Base-by-base conservation (phyloP, 1,139 yeast species). In the Saccharomyces hybrid region DNA sequence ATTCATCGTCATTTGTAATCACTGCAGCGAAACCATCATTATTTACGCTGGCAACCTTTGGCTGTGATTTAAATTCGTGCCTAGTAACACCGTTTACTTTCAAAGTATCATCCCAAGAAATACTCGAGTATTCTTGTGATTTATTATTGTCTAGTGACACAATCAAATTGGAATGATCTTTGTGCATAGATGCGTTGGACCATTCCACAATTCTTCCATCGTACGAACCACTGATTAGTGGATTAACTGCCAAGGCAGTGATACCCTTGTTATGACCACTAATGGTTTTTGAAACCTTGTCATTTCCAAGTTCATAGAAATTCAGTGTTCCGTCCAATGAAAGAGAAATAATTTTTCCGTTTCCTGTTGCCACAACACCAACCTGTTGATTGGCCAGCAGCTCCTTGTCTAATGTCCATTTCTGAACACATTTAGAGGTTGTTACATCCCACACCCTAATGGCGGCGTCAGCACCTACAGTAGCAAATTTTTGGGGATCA, bases 51-150 rank as follows among this genome's bases (percentile, higher is more conserved):
- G 84, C 69, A 51, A 78, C 78, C 61, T 78, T 80, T 14, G 97
- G 97, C 72, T 90, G 97, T 3, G 75, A 74, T 1, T 75, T 70
- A 52, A 88, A 74, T 7, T 67, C 60, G 13, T 65, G 64, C 2
- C 63, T 55, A 2, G 62, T 60, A 9, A 68, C 65, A 28, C 67
- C 69, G 47, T 66, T 68, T 2, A 74, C 63, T 64, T 79, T 81
- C 51, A 90, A 64, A n/a, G 81, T 79, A 66, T 89, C 96, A 69
- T 93, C 99, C 98, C 98, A 91, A 1, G 91, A 95, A 31, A 83
- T 75, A 19, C 95, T 78, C 54, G 79, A 72, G 46, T 47, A 47
- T 1, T 60, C 57, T 1, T 67, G 25, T 64, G 64, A 9, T 62
- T 69, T 46, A 58, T 60, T 26, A 67, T 63, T 19, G 58, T 67